Conservation (phyloP, 331 rosid species). For the Malus hybrid region DNA sequence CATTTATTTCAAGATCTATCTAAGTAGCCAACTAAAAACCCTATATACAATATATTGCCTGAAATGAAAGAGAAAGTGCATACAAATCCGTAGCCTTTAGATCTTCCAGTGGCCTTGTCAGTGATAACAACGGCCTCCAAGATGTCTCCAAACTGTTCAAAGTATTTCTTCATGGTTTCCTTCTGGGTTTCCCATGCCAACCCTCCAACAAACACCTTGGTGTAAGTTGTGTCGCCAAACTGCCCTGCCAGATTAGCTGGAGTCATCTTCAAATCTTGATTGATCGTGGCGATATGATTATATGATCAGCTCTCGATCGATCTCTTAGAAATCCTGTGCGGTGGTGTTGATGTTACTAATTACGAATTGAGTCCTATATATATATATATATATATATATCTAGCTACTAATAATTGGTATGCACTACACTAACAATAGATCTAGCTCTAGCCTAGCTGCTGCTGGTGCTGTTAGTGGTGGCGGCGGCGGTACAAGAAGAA, state of each 20-base stretch:
- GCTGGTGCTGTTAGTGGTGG: not conserved
- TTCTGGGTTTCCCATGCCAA: constrained; percentile 99
- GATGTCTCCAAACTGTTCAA: constrained; percentile 97
- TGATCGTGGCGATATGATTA: too few species aligned
- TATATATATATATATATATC: not conserved
- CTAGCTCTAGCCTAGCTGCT: not conserved
- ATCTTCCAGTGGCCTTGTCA: constrained; percentile 96
- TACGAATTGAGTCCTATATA: too few species aligned
- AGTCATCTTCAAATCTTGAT: constrained; percentile 30
- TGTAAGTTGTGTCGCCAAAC: constrained; percentile 95
- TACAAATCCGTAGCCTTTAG: constrained; percentile 99
- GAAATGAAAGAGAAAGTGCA: not conserved
- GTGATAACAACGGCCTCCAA: constrained; percentile 99
- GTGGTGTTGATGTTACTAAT: too few species aligned
- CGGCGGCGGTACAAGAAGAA: not conserved
- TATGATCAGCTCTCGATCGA: too few species aligned
- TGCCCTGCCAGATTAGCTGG: constrained; percentile 75
- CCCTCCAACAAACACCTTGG: constrained; percentile 95
- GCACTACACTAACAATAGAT: not conserved
- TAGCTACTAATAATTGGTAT: not conserved
- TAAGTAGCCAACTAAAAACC: too few species aligned
- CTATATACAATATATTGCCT: not conserved
- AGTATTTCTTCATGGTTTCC: constrained; percentile 92
- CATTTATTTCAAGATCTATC: not conserved
- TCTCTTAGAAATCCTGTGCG: too few species aligned